Percentiles rank a stretch among this genome's conserved stretches.
Conservation (phyloP, 768 basidiomycete species). For the Astraeus odoratus region DNA sequence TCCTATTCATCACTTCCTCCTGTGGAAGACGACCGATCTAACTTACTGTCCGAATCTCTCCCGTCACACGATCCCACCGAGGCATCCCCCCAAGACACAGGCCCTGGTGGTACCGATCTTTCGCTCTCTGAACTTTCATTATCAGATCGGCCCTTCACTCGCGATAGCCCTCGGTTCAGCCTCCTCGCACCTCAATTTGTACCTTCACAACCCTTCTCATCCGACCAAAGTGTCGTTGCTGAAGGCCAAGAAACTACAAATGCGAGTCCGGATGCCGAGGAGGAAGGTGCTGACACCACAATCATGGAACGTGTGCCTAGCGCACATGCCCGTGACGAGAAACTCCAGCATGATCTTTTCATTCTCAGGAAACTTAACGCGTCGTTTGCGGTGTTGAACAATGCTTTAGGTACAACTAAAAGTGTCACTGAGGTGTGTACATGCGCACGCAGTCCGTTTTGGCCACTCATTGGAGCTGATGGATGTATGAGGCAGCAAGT, state of each 20-base stretch:
- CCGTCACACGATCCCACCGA: slow-evolving; percentile 27
- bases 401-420: slow-evolving; percentile 56
- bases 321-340: slow-evolving; percentile 53
- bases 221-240: slow-evolving; percentile 19
- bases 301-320: slow-evolving; percentile 18
- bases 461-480: not conserved
- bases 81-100: slow-evolving; percentile 29
- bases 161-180: slow-evolving; percentile 28
- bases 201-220: slow-evolving; percentile 7
- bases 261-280: slow-evolving; percentile 4
- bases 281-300: slow-evolving; percentile 17
- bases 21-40: slow-evolving; percentile 27
- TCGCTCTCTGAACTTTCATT: slow-evolving; percentile 53
- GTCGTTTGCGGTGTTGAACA: slow-evolving; percentile 60
- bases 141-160: slow-evolving; percentile 25
- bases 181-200: slow-evolving; percentile 25
- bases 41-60: slow-evolving; percentile 43
- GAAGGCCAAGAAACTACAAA: slow-evolving; percentile 15
- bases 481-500: slow-evolving; percentile 41
- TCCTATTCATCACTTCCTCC: slow-evolving; percentile 22
- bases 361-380: slow-evolving; percentile 68
- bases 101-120: slow-evolving; percentile 42
- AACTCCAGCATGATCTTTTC: slow-evolving; percentile 66
- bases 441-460: not conserved
- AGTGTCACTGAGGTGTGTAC: slow-evolving; percentile 62